Base-by-base conservation (phyloP, 345 rosid species). In the Corchorus capsularis region DNA sequence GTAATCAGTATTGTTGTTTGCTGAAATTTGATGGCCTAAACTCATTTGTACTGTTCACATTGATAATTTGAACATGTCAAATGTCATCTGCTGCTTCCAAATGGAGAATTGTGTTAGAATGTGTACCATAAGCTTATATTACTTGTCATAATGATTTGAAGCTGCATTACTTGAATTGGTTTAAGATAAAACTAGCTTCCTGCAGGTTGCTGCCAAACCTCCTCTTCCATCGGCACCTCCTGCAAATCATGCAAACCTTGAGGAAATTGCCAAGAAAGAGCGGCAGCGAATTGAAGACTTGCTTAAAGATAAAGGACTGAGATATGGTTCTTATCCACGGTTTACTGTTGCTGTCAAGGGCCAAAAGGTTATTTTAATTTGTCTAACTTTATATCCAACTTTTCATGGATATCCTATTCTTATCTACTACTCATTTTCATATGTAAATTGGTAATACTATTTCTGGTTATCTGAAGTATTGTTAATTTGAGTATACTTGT, bases 321-420 rank as follows among this genome's bases (percentile, higher is more conserved):
- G 45, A 16, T 12, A 71, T 73, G 91, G 94, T 74, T 82, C 87
- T 81, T 89, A 78, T 83, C 99, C 99, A 37, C 87, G 84, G 60
- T 92, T 92, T 69, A 83, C 83, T 54, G 87, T 95, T 52, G 89
- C 92, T 65, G 92, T 90, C 76, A 95, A 90, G 83, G 98, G 98
- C 73, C 97, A 89, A 87, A 93, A 90, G 98, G 99, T 93, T 80
- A 32, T 73, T 69, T 65, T 50, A n/a, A 55, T 53, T 68, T 66
- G 14, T 20, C 59, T 73, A 22, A 61, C n/a, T 32, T 69, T 69
- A 8, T 27, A 65, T 46, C 1, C 17, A 62, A 45, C 80, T 52
- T 41, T 34, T 34, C 17, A 56, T 60, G 45, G 50, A 37, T 35
- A 13, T 1, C 27, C 59, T 32, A 10, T 39, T 17, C 62, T 0